These are phyloP conservation scores for Rubia balearica DNA, from an alignment of 305 asterid genomes.

Conservation along the genomic window DNA sequence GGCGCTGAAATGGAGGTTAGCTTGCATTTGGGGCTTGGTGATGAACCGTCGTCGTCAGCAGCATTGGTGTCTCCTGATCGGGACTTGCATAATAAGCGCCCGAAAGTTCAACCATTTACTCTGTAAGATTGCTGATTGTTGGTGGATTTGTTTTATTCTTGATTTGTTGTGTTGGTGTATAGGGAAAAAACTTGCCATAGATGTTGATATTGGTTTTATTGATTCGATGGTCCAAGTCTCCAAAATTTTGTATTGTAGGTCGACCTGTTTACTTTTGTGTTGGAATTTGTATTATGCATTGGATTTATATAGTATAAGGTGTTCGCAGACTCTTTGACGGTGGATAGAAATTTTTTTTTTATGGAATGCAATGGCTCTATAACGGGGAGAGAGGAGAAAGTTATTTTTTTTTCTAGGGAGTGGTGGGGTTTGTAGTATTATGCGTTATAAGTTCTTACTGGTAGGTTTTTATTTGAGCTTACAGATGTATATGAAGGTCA, in stretches of 20 bases:
- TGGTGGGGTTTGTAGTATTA: neutral
- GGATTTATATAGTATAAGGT: neutral
- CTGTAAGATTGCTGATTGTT: constrained; percentile 38
- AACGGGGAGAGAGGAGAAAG: neutral
- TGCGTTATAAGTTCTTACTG: neutral
- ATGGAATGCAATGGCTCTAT: neutral
- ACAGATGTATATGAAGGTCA: neutral
- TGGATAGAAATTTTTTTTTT: neutral
- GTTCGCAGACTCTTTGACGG: neutral
- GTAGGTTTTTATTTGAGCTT: neutral
- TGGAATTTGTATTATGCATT: neutral
- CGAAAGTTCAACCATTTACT: constrained; percentile 68
- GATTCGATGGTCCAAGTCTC: neutral
- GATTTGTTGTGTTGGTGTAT: neutral
- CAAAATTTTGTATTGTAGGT: neutral
- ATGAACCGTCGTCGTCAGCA: constrained; percentile 41
- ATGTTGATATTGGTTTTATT: neutral
- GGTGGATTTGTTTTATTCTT: neutral
- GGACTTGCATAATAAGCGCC: constrained; percentile 62
- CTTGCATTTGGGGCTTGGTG: constrained; percentile 63
- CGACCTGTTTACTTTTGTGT: neutral
- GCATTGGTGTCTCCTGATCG: constrained; percentile 20
- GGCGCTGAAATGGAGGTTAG: constrained; percentile 36
- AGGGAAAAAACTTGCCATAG: no score
- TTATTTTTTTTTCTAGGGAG: neutral